phyloP scores from a whole-genome alignment of 139 green algal genomes.

The Nannochloris sp. region DNA sequence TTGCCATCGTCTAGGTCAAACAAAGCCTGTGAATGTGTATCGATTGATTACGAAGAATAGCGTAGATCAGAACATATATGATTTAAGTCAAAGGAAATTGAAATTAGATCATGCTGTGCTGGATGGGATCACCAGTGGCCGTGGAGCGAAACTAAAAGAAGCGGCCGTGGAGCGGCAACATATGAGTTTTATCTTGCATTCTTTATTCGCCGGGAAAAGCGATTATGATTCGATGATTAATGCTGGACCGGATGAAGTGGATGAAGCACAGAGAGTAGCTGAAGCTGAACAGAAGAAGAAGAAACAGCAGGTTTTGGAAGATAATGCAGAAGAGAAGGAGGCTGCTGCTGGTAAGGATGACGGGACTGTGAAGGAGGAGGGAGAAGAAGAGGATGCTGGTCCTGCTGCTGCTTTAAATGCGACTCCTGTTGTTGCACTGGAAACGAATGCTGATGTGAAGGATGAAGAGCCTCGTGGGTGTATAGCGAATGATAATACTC shows the following conservation, averaged over 20 bases:
- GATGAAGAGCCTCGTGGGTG: not conserved
- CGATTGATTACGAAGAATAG: constrained; percentile 72
- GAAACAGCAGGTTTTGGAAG: not conserved
- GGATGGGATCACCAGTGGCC: constrained; percentile 30
- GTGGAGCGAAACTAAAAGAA: constrained; percentile 7
- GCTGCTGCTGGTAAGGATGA: not conserved
- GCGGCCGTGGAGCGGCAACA: constrained; percentile 25
- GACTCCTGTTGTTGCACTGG: not conserved
- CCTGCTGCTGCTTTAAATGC: not conserved
- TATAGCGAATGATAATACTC: no score
- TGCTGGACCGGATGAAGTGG: constrained; percentile 1
- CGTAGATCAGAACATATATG: constrained; percentile 80
- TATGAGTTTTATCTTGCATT: constrained; percentile 30
- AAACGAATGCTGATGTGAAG: not conserved
- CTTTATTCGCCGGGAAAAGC: constrained; percentile 2
- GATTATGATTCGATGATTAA: not conserved
- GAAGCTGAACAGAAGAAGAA: not conserved
- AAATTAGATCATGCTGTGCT: constrained; percentile 57
- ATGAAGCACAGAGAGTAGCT: not conserved
- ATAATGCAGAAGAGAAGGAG: not conserved
- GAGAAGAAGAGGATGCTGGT: no score
- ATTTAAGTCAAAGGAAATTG: constrained; percentile 82
- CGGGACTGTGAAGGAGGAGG: not conserved
- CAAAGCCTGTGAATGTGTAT: constrained; percentile 76
- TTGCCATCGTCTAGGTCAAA: constrained; percentile 70